A percentile compares a stretch with the other conserved stretches of the same genome.
These are phyloP conservation scores for Rhodotorula sp. DNA, from an alignment of 1,284 basidiomycete genomes.

Conservation along the genomic window DNA sequence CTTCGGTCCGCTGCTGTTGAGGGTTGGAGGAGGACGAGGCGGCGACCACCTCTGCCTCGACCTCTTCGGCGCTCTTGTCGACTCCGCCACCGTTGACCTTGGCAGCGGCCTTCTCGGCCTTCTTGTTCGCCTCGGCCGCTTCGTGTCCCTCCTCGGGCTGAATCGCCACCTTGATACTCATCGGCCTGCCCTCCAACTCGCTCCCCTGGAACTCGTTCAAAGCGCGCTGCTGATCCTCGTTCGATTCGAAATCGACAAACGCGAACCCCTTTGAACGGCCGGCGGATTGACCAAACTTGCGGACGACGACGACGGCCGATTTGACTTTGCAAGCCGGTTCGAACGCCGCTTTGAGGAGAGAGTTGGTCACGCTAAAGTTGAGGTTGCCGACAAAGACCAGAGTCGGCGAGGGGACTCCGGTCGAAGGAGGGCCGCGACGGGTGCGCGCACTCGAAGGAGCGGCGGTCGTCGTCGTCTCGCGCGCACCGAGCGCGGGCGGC, in stretches of 20 bases:
- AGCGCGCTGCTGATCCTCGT: slow-evolving; percentile 86
- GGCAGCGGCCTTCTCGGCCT: neutral
- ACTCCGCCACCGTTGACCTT: neutral
- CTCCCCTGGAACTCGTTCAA: slow-evolving; percentile 86
- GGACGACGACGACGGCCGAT: slow-evolving; percentile 79
- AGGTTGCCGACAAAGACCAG: slow-evolving; percentile 94
- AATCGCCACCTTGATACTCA: slow-evolving; percentile 51
- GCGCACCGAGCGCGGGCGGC: slow-evolving; percentile 38
- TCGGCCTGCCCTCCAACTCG: slow-evolving; percentile 81
- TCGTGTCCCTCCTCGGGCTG: slow-evolving; percentile 21
- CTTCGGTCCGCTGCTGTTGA: slow-evolving; percentile 10
- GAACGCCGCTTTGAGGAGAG: slow-evolving; percentile 70
- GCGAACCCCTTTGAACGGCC: slow-evolving; percentile 88
- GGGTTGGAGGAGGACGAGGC: neutral
- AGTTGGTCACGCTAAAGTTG: slow-evolving; percentile 83
- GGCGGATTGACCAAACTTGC: slow-evolving; percentile 69
- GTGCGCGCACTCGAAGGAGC: slow-evolving; percentile 47
- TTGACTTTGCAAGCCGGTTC: slow-evolving; percentile 68
- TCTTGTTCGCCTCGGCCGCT: slow-evolving; percentile 8
- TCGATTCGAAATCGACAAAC: slow-evolving; percentile 91
- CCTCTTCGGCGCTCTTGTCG: neutral
- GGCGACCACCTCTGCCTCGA: neutral
- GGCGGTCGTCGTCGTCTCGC: slow-evolving; percentile 48
- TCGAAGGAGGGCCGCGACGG: slow-evolving; percentile 68
- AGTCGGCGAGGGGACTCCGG: slow-evolving; percentile 75